A percentile compares a stretch with the other conserved stretches of the same genome.
phyloP scores from a whole-genome alignment of 2,329 filamentous ascomycete species.

The Aspergillus sp. region DNA sequence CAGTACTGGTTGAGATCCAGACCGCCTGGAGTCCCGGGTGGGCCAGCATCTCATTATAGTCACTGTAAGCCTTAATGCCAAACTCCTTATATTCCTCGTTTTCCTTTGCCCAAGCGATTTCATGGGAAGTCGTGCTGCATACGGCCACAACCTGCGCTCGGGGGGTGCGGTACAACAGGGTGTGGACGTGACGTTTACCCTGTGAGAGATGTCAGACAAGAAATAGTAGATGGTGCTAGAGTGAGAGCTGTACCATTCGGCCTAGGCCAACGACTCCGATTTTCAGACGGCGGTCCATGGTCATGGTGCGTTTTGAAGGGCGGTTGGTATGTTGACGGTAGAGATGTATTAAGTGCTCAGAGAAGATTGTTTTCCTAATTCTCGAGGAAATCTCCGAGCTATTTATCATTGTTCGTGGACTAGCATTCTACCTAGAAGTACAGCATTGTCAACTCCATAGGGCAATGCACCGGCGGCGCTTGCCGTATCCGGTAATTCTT shows the following conservation, averaged over 20 bases:
- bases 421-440: no score
- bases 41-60: constrained; percentile 46
- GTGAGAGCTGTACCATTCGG: neutral
- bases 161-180: constrained; percentile 3
- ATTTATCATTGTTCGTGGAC: no score
- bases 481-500: no score
- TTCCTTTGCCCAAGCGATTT: constrained; percentile 38
- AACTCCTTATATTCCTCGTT: constrained; percentile 36
- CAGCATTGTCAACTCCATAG: no score
- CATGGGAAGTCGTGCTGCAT: constrained; percentile 20
- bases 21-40: constrained; percentile 45
- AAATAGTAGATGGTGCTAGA: no score
- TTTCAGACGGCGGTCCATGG: neutral
- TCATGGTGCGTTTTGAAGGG: no score
- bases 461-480: no score
- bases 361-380: no score
- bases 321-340: no score
- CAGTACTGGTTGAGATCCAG: constrained; percentile 44
- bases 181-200: constrained; percentile 8
- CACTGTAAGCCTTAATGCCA: constrained; percentile 41
- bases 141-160: constrained; percentile 5
- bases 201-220: no score
- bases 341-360: no score
- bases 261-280: neutral
- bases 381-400: no score